Base-by-base conservation (phyloP, 2,329 filamentous ascomycete species). In the Escovopsis sp. region DNA sequence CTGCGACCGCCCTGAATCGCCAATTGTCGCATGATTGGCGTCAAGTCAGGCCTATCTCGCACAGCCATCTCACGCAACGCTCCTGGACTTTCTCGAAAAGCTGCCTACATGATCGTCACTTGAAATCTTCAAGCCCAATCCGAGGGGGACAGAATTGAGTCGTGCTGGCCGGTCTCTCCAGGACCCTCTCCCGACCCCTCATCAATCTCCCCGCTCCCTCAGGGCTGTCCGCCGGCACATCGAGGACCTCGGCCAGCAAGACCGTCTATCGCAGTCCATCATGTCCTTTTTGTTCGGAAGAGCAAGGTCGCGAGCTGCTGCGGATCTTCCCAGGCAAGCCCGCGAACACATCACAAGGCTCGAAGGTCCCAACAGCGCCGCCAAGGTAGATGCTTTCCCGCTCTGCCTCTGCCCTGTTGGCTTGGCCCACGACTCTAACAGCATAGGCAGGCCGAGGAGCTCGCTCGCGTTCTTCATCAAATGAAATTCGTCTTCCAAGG, bases 401-500 rank as follows among this genome's bases (percentile, higher is more conserved):
- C 20, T 8, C 36, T 30, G 29, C 15, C 30, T 35, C 29, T 41
- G 40, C 29, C 14, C 30, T 5, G 25, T 4, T 9, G 29, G 14
- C n/a, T 9, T 29, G 32, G 25, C 20, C 11, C n/a, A 35, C 25
- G 25, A 25, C 47, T 43, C 39, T 45, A 30, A 43, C 43, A 52
- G 35, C 25, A 20, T 33, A 10, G 4, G 20, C 44, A 94, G 87
- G 74, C 80, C 47, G 89, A 96, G 57, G 88, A 95, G 56, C 71
- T 94, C 48, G 81, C 85, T 39, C 85, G 86, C 57, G 80, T 88
- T 51, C 73, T 98, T 48, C 72, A 74, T 40, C 84, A 94, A 60
- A 94, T 96, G 81, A 96, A 96, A 62, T 67, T 87, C 48, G 78
- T 91, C 45, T 76, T 98, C 12, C 89, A 96, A 68, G 91, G 89